Conservation (phyloP, 352 stramenopile species). For the Phytopythium ostracodes region DNA sequence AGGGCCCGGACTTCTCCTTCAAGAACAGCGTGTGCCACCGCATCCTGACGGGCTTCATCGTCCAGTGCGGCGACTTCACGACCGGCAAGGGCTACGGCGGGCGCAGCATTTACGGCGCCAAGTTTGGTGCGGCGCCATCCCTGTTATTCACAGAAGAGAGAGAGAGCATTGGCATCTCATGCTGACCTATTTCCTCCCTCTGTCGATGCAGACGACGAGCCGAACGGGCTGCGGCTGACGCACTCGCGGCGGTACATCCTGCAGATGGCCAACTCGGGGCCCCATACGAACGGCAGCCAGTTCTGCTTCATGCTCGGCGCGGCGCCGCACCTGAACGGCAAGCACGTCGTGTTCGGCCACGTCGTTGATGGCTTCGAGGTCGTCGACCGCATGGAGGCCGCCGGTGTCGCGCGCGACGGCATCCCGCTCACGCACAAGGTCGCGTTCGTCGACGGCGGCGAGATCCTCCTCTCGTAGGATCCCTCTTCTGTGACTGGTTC, state of each 20-base stretch:
- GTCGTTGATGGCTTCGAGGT: slow-evolving; percentile 81
- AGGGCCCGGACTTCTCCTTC: slow-evolving; percentile 91
- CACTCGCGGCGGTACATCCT: slow-evolving; percentile 82
- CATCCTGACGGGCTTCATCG: slow-evolving; percentile 98
- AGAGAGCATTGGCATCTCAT: no score
- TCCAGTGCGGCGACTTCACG: slow-evolving; percentile 96
- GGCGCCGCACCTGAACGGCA: slow-evolving; percentile 70
- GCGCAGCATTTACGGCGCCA: slow-evolving; percentile 96
- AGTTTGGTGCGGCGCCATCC: slow-evolving; percentile 90
- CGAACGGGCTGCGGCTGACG: slow-evolving; percentile 75
- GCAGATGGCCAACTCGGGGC: slow-evolving; percentile 98
- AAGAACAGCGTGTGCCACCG: slow-evolving; percentile 97
- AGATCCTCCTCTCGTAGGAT: slow-evolving; percentile 36
- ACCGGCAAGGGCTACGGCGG: slow-evolving; percentile 93
- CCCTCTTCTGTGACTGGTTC: background rate
- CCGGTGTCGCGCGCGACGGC: slow-evolving; percentile 56
- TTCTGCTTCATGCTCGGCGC: slow-evolving; percentile 98
- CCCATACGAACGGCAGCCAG: slow-evolving; percentile 98
- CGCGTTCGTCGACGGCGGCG: slow-evolving; percentile 63
- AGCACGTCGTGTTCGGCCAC: slow-evolving; percentile 85
- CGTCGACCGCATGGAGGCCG: slow-evolving; percentile 79
- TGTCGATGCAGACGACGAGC: slow-evolving; percentile 88
- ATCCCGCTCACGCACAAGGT: slow-evolving; percentile 73
- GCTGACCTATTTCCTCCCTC: background rate
- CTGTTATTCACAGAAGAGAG: no score